phyloP scores from a whole-genome alignment of 2,329 filamentous ascomycete species.

The Proliferodiscus dingleyae region DNA sequence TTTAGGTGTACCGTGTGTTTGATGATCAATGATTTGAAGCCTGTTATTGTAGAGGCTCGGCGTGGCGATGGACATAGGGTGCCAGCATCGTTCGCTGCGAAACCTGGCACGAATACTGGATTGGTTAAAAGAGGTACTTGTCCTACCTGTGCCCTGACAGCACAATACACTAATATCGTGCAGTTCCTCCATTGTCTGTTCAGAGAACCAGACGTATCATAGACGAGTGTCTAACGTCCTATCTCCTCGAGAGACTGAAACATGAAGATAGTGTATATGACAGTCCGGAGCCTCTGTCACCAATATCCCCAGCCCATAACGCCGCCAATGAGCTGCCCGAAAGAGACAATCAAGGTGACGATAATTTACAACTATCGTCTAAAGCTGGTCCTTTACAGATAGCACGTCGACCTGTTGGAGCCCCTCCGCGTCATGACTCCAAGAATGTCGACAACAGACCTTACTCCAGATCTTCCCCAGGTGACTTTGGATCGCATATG shows the following conservation, averaged over 20 bases:
- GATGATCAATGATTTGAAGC: constrained; percentile 75
- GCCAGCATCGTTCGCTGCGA: constrained; percentile 14
- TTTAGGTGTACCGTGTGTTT: constrained; percentile 82
- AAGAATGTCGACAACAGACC: constrained; percentile 9
- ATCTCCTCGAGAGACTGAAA: constrained; percentile 41
- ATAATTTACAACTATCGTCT: not conserved
- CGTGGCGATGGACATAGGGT: constrained; percentile 24
- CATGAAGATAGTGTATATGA: constrained; percentile 27
- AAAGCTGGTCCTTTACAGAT: constrained; percentile 13
- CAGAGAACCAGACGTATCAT: constrained; percentile 55
- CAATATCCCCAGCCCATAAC: constrained; percentile 15
- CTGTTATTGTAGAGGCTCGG: constrained; percentile 29
- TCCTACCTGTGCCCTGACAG: not conserved
- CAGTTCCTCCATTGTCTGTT: constrained; percentile 49
- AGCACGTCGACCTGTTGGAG: constrained; percentile 8
- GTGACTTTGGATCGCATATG: constrained; percentile 20
- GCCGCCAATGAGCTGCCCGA: not conserved
- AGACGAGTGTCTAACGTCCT: constrained; percentile 44
- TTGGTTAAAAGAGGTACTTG: constrained; percentile 22
- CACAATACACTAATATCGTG: constrained; percentile 2
- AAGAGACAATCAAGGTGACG: not conserved
- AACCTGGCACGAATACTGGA: constrained; percentile 15
- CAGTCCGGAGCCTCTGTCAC: constrained; percentile 18
- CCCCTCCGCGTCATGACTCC: constrained; percentile 1
- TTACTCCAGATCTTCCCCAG: constrained; percentile 26